Base-by-base conservation (phyloP, 768 basidiomycete species). In the Russula earlei region DNA sequence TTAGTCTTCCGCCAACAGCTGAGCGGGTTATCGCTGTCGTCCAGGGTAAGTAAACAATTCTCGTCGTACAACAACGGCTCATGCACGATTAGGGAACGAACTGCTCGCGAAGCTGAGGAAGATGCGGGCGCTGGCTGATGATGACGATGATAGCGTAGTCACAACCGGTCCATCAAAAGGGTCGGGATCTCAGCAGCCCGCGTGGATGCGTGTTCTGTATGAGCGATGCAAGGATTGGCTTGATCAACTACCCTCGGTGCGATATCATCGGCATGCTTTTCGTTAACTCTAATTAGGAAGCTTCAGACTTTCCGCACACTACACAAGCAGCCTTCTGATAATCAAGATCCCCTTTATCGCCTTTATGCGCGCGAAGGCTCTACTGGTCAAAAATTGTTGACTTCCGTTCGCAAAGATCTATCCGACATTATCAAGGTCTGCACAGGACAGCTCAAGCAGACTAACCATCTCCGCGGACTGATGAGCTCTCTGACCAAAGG, bases 401-500 rank as follows among this genome's bases (percentile, higher is more conserved):
- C 72, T 11, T 81, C 83, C 54, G 87, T 98, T 49, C 79, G 83
- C 48, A 81, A 75, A 67, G 96, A 98, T 67, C 80, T 99, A 17
- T 71, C 73, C 12, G 84, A 91, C 62, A 82, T 97, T 29, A 78
- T 85, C 55, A 81, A 84, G 65, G 89, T 96, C 41, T 93, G 91
- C 69, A 77, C 83, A 63, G 94, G 93, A 49, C 80, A 80, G 60
- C 72, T 91, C 49, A 96, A 96, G 75, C 94, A 96, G 70, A 98
- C 95, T 1, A 99, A 99, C 67, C 91, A 96, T 65, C 74, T 95
- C 27, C 84, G 96, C n/a, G 83, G 81, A 4, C 74, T 99, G 25
- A 87, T 98, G 83, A 89, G 89, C 62, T 78, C 84, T 34, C 72
- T 95, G 55, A 93, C 85, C 12, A 96, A 95, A 77, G 93, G 94